Evolutionary conservation across 2,329 filamentous ascomycete genomes (phyloP).

Genomic region (Dactylellina cionopaga): DNA sequence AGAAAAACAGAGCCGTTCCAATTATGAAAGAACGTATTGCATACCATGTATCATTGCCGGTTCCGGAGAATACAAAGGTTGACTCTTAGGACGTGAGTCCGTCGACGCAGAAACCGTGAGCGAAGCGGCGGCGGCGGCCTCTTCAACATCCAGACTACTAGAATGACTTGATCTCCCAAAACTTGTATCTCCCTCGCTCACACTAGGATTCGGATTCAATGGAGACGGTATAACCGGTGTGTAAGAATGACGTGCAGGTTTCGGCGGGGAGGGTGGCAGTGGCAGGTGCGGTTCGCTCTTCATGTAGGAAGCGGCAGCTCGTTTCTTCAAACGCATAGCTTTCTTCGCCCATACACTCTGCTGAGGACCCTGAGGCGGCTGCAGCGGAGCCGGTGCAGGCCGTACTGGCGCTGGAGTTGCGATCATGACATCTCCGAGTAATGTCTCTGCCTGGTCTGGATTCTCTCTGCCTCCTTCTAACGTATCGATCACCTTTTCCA

Average conservation of each 20-base stretch:
- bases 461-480: slow-evolving; percentile 52
- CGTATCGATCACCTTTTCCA: slow-evolving; percentile 54
- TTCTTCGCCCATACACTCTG: slow-evolving; percentile 50
- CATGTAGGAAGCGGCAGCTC: slow-evolving; percentile 2
- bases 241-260: slow-evolving; percentile 54
- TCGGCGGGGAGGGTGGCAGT: slow-evolving; percentile 30
- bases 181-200: slow-evolving; percentile 27
- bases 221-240: slow-evolving; percentile 58
- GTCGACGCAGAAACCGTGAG: slow-evolving; percentile 11
- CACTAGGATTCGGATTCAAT: slow-evolving; percentile 56
- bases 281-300: slow-evolving; percentile 22
- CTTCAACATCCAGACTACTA: slow-evolving; percentile 8
- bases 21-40: background rate
- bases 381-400: slow-evolving; percentile 43
- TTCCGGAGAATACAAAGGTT: slow-evolving; percentile 22
- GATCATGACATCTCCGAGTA: slow-evolving; percentile 20
- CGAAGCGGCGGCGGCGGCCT: slow-evolving; percentile 3
- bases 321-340: slow-evolving; percentile 36
- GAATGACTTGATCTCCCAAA: slow-evolving; percentile 24
- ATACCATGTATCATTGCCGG: slow-evolving; percentile 34
- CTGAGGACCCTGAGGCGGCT: slow-evolving; percentile 23
- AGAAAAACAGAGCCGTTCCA: background rate
- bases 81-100: slow-evolving; percentile 15
- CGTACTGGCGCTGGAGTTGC: slow-evolving; percentile 24
- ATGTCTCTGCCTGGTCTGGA: slow-evolving; percentile 54